Evolutionary conservation across 345 rosid genomes (phyloP).

Genomic region (Brassica cretica): DNA sequence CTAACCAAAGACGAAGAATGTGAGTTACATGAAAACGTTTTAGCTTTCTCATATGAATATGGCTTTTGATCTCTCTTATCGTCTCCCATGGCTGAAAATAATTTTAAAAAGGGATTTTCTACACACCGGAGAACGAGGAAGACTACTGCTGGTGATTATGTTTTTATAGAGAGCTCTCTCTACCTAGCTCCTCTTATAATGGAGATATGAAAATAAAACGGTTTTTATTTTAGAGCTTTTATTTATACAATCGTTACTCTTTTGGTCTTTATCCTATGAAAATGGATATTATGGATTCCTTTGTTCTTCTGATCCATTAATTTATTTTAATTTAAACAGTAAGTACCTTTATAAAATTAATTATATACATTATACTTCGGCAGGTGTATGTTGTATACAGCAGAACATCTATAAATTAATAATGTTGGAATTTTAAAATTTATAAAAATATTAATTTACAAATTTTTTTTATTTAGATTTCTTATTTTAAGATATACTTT

Average conservation of each 20-base stretch:
- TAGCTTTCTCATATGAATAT: constrained; percentile 9
- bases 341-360: neutral
- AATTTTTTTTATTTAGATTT: too few relatives aligned
- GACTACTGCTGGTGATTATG: neutral
- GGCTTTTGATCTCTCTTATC: constrained; percentile 26
- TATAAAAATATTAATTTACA: too few relatives aligned
- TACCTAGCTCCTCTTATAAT: neutral
- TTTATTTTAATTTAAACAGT: neutral
- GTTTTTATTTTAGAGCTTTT: neutral
- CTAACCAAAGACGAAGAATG: constrained; percentile 3
- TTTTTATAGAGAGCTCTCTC: neutral
- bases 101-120: neutral
- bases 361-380: too few relatives aligned
- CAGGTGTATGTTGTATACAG: neutral
- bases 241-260: neutral
- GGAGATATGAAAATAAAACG: neutral
- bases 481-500: too few relatives aligned
- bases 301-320: constrained; percentile 8
- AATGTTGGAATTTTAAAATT: too few relatives aligned
- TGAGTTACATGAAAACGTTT: constrained; percentile 19
- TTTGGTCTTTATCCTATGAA: constrained; percentile 3
- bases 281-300: neutral
- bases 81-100: constrained; percentile 25
- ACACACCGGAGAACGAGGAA: neutral
- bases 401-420: too few relatives aligned